Conservation (phyloP, 2,329 filamentous ascomycete species). For the Pleurostoma richardsiae region DNA sequence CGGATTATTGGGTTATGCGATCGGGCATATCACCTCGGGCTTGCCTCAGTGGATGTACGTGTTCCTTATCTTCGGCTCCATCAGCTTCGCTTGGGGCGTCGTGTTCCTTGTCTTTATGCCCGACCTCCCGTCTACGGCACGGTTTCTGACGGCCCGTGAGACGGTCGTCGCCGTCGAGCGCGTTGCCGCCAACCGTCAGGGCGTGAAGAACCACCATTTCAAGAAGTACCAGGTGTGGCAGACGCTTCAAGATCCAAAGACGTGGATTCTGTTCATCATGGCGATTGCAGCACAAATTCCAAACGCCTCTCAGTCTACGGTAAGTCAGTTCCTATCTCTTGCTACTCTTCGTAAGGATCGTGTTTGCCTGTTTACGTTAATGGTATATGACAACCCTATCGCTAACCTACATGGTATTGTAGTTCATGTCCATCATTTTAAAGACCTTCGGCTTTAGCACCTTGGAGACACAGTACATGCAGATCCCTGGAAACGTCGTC, state of each 20-base stretch:
- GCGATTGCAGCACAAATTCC: slow-evolving; percentile 13
- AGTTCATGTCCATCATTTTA: slow-evolving; percentile 28
- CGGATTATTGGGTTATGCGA: slow-evolving; percentile 50
- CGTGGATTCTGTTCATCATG: slow-evolving; percentile 50
- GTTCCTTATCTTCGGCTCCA: slow-evolving; percentile 52
- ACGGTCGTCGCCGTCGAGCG: slow-evolving; percentile 49
- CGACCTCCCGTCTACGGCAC: slow-evolving; percentile 57
- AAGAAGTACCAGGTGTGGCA: slow-evolving; percentile 39
- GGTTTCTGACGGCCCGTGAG: slow-evolving; percentile 54
- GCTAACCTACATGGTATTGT: neutral
- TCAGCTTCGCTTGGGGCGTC: slow-evolving; percentile 49
- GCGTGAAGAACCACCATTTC: slow-evolving; percentile 47
- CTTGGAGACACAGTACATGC: slow-evolving; percentile 28
- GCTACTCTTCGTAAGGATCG: neutral
- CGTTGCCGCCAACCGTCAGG: slow-evolving; percentile 44
- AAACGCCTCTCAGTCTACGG: slow-evolving; percentile 30
- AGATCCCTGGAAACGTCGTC: slow-evolving; percentile 54
- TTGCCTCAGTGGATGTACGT: slow-evolving; percentile 49
- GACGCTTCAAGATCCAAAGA: slow-evolving; percentile 47
- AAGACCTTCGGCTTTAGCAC: slow-evolving; percentile 23
- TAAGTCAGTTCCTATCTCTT: slow-evolving; percentile 1
- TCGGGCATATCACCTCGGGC: slow-evolving; percentile 50
- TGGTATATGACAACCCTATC: no score
- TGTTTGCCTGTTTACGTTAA: no score
- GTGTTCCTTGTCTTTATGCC: slow-evolving; percentile 52